Evolutionary conservation across 1,284 basidiomycete species (phyloP), one percentile per base, ranked within the genome.

Genomic region (Heterobasidion irregulare): DNA sequence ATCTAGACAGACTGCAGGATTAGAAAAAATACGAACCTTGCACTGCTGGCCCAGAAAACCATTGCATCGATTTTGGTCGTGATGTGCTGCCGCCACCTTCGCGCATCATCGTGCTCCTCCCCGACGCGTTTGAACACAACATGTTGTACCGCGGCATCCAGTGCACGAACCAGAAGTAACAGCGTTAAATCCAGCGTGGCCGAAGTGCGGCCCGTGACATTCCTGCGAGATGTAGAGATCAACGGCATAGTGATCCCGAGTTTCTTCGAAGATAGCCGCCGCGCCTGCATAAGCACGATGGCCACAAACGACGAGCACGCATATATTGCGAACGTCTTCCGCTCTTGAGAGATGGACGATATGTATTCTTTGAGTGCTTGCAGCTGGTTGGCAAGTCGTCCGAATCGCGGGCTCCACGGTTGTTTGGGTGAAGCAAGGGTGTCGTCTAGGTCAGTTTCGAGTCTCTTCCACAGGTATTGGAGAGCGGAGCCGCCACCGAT

Each of bases 31-130:
- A 68, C 75, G 19, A 55, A 88, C 87, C 87, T 82, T 44, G 86
- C 82, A 59, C 84, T 86, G 59, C 81, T 82, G 9, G 77, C 77
- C 86, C 86, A 90, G 62, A 90, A 90, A 7, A 85, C 69, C 16
- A 88, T 61, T 0, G 83, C 82, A 62, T 90, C 88, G 18, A 88
- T 64, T 47, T 72, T 74, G 0, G 75, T 77, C 0, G 77, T 74
- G 56, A 78, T 54, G 12, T 52, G 61, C 33, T 67, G 57, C 34
- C 59, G 62, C 57, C 63, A 63, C 44, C 68, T 56, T 60, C 61
- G 47, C 54, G 66, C 59, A 53, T 62, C 12, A 34, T 54, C 50
- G 60, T 60, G 48, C 55, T 58, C 53, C 46, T 60, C 54, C 59
- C 52, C 56, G 51, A 53, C 51, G 26, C 62, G 63, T 46, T 67